These are phyloP conservation scores for Brassica rapa DNA, from an alignment of 345 rosid species.

Conservation along the genomic window DNA sequence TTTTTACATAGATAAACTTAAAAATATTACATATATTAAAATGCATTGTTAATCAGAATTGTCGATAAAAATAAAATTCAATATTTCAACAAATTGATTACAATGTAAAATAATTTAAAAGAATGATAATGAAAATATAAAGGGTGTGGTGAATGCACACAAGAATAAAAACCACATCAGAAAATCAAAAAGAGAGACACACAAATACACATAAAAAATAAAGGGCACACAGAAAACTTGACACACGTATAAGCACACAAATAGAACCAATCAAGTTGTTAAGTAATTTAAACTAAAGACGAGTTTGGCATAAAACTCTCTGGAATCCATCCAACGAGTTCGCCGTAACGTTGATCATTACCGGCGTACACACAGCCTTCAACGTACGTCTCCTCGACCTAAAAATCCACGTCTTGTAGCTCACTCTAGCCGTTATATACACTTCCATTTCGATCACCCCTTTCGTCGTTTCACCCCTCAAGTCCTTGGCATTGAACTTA, in stretches of 20 bases:
- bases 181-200: not conserved
- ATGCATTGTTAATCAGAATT: not conserved
- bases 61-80: not conserved
- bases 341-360: conserved; percentile 45
- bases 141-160: conserved; percentile 5
- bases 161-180: conserved; percentile 11
- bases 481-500: conserved; percentile 43
- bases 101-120: not conserved
- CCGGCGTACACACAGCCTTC: conserved; percentile 52
- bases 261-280: conserved; percentile 22
- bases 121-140: conserved; percentile 1
- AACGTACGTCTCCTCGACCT: conserved; percentile 52
- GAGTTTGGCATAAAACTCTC: conserved; percentile 48
- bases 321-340: conserved; percentile 47
- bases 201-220: conserved; percentile 16
- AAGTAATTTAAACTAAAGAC: conserved; percentile 39
- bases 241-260: conserved; percentile 12
- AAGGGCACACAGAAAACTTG: conserved; percentile 17
- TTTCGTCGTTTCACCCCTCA: conserved; percentile 47
- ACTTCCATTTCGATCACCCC: conserved; percentile 56
- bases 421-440: conserved; percentile 55
- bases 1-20: not conserved
- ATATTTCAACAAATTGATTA: conserved; percentile 10
- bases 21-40: not conserved
- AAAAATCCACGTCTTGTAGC: conserved; percentile 66